Conservation (phyloP, 225 moss, liverwort and hornwort genomes). For the Sphagnum contortum region DNA sequence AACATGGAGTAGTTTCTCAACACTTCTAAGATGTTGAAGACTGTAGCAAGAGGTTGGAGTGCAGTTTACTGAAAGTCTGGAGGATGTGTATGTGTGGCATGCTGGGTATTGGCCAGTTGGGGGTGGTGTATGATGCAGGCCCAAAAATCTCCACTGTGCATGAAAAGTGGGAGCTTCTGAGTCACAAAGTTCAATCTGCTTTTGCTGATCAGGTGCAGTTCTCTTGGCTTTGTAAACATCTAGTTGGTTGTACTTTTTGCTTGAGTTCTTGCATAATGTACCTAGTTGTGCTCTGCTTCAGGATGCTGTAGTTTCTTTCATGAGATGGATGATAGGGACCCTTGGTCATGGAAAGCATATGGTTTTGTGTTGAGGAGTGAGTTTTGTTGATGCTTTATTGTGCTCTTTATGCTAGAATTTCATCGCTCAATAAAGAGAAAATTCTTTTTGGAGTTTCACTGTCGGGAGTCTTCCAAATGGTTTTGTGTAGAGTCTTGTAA, state of each 20-base stretch:
- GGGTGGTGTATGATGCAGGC: slow-evolving; percentile 33
- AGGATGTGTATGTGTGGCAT: no score
- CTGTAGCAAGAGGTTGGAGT: slow-evolving; percentile 2
- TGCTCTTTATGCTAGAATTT: not conserved
- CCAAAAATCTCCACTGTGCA: slow-evolving; percentile 43
- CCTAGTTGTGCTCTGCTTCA: no score
- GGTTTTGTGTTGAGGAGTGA: not conserved
- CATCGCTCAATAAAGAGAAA: no score
- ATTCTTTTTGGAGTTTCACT: not conserved
- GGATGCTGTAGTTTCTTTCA: no score
- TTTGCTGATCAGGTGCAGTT: slow-evolving; percentile 75
- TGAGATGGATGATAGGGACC: not conserved
- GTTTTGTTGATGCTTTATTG: not conserved
- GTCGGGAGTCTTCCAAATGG: no score
- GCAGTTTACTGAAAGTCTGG: no score
- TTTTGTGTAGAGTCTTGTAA: no score
- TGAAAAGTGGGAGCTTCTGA: slow-evolving; percentile 75
- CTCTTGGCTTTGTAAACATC: not conserved
- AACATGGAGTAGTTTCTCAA: no score
- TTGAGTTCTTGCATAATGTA: no score
- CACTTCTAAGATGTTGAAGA: no score
- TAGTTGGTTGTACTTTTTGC: not conserved
- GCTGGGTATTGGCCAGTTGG: slow-evolving; percentile 44
- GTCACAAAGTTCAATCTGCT: slow-evolving; percentile 46
- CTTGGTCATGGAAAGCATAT: not conserved